These are phyloP conservation scores for Anthracocystis setariae DNA, from an alignment of 1,284 basidiomycete species.

Conservation along the genomic window DNA sequence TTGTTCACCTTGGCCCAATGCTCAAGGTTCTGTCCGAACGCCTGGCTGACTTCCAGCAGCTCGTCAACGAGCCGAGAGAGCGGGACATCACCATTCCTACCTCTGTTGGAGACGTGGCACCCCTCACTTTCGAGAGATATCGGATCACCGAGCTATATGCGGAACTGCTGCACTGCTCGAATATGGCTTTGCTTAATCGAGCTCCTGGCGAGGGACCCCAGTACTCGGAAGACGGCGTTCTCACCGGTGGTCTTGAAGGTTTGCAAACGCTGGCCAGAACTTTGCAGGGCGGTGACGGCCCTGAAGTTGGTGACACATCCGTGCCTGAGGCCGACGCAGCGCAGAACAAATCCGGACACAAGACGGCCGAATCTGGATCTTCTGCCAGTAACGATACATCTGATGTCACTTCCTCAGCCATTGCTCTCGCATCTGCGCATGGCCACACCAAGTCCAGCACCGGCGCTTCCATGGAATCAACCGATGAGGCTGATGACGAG, in stretches of 20 bases:
- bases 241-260: slow-evolving; percentile 66
- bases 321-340: slow-evolving; percentile 10
- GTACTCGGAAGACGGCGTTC: slow-evolving; percentile 60
- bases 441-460: slow-evolving; percentile 46
- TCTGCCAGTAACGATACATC: not conserved
- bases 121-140: slow-evolving; percentile 93
- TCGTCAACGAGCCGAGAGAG: slow-evolving; percentile 79
- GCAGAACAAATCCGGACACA: slow-evolving; percentile 4
- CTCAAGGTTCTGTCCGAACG: slow-evolving; percentile 80
- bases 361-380: not conserved
- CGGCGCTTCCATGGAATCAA: slow-evolving; percentile 45
- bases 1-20: slow-evolving; percentile 89
- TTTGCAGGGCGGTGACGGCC: slow-evolving; percentile 59
- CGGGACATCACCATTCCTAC: slow-evolving; percentile 72
- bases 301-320: slow-evolving; percentile 32
- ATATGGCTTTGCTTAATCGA: slow-evolving; percentile 95
- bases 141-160: slow-evolving; percentile 98
- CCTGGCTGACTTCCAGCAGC: slow-evolving; percentile 78
- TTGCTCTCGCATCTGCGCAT: slow-evolving; percentile 6
- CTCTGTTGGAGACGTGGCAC: slow-evolving; percentile 71
- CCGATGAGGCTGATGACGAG: slow-evolving; percentile 60
- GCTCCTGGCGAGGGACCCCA: slow-evolving; percentile 59
- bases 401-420: not conserved
- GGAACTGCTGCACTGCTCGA: slow-evolving; percentile 95
- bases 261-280: slow-evolving; percentile 63